phyloP scores from a whole-genome alignment of 2,329 filamentous ascomycete species.

The Teratosphaeria epicoccoides region DNA sequence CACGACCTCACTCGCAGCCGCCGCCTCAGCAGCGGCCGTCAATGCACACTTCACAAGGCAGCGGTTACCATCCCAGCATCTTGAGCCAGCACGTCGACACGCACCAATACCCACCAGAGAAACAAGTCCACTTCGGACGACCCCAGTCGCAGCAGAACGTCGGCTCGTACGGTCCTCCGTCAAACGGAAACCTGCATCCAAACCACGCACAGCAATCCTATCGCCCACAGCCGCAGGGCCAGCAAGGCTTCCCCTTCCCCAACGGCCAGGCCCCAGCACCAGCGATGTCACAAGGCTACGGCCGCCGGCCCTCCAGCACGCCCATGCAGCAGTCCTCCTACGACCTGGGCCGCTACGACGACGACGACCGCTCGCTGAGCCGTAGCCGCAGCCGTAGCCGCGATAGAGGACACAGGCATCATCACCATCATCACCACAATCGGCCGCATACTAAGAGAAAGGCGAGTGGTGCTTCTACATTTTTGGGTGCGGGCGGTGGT shows the following conservation, averaged over 20 bases:
- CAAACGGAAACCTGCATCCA: constrained; percentile 6
- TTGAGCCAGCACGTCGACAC: constrained; percentile 6
- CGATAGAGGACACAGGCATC: constrained; percentile 11
- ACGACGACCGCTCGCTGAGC: constrained; percentile 7
- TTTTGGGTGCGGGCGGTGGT: constrained; percentile 35
- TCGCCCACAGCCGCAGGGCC: constrained; percentile 2
- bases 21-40: constrained; percentile 12
- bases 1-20: constrained; percentile 21
- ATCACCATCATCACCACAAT: constrained; percentile 12
- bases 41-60: constrained; percentile 9
- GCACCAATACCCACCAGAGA: constrained; percentile 12
- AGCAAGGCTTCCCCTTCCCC: constrained; percentile 9
- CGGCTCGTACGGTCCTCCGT: constrained; percentile 5
- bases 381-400: constrained; percentile 14
- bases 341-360: constrained; percentile 9
- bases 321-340: constrained; percentile 9
- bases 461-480: constrained; percentile 25
- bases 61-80: constrained; percentile 10
- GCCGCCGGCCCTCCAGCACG: constrained; percentile 5
- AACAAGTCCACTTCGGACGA: constrained; percentile 6
- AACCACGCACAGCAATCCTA: constrained; percentile 7
- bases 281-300: background rate
- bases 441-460: constrained; percentile 14
- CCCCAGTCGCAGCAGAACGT: constrained; percentile 4
- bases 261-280: constrained; percentile 11